Percentiles rank a stretch among this genome's conserved stretches.
Evolutionary conservation across 2,329 filamentous ascomycete species (phyloP).

Genomic region (Neofusicoccum cordaticola): DNA sequence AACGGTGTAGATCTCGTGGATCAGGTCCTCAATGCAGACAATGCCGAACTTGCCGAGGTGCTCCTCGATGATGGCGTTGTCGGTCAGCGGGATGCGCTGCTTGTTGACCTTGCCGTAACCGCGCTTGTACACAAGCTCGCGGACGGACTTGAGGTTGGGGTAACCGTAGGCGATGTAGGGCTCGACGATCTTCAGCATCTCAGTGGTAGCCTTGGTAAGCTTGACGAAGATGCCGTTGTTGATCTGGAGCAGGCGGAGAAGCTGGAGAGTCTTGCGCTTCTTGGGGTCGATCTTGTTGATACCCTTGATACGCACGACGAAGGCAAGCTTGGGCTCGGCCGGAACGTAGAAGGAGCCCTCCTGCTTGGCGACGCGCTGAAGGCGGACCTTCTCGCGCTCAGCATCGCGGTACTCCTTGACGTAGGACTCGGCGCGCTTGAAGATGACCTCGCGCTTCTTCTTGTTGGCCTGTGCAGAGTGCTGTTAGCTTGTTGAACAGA

Average conservation of each 20-base stretch:
- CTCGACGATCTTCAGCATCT: conserved; percentile 99
- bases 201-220: conserved; percentile 92
- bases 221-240: conserved; percentile 99
- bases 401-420: conserved; percentile 98
- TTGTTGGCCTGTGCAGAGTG: conserved; percentile 75
- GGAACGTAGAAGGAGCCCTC: conserved; percentile 92
- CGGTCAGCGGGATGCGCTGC: conserved; percentile 92
- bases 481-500: conserved; percentile 32
- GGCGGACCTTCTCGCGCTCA: conserved; percentile 97
- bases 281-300: conserved; percentile 99
- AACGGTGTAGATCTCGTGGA: conserved; percentile 98
- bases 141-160: conserved; percentile 98
- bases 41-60: conserved; percentile 97
- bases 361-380: conserved; percentile 83
- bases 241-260: conserved; percentile 99
- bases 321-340: conserved; percentile 93
- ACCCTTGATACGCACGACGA: conserved; percentile 99
- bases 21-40: conserved; percentile 97
- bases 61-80: conserved; percentile 97
- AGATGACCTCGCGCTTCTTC: conserved; percentile 97
- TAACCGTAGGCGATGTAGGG: conserved; percentile 99
- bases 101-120: conserved; percentile 99
- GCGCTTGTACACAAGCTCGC: conserved; percentile 97
- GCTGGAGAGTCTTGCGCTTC: conserved; percentile 99
- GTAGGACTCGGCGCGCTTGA: conserved; percentile 99